Evolutionary conservation across 805 yeast genomes (phyloP), one percentile per base, ranked within the genome.

Genomic region (Ogataea trehalophila): DNA sequence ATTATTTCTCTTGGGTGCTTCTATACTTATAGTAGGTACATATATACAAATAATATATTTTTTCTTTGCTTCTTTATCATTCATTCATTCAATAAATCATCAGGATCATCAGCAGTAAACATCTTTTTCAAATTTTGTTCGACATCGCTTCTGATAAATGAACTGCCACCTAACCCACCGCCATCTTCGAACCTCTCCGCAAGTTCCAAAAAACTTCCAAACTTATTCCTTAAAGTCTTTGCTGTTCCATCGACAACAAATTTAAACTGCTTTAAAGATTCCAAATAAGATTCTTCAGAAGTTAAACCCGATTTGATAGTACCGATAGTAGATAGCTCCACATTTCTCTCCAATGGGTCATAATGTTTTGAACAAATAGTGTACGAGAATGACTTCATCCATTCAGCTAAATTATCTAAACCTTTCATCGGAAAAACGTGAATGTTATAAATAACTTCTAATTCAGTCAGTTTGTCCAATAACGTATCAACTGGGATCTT

Each of bases 301-400:
- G 74, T 76, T 13, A 68, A 63, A 0, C 86, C 86, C 6, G 86
- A 79, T 56, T 70, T 75, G 11, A 82, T 73, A 1, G 62, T 67
- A 5, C 83, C 82, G 8, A 85, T 62, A 52, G 78, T 80, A 1
- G 84, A 74, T 46, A 80, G 70, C 36, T 75, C 76, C 48, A 72
- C 69, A 58, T 80, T 76, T 51, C 88, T 63, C 50, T 79, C 75
- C 35, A 65, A 64, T 20, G 77, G 77, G 57, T 83, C 89, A 61
- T 79, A 78, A 31, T 80, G 57, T 13, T 78, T 68, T 15, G 66
- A 60, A 0, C 81, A 72, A 6, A 84, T 71, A 0, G 88, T 72
- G 53, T 80, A 76, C 0, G 86, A 68, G 51, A 83, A 73, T 15
- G 83, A 75, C 41, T 70, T 74, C 15, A 83, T 57, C 81, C 87